phyloP scores from a whole-genome alignment of 495 filamentous ascomycete genomes.

The Podospora pseudocomata region DNA sequence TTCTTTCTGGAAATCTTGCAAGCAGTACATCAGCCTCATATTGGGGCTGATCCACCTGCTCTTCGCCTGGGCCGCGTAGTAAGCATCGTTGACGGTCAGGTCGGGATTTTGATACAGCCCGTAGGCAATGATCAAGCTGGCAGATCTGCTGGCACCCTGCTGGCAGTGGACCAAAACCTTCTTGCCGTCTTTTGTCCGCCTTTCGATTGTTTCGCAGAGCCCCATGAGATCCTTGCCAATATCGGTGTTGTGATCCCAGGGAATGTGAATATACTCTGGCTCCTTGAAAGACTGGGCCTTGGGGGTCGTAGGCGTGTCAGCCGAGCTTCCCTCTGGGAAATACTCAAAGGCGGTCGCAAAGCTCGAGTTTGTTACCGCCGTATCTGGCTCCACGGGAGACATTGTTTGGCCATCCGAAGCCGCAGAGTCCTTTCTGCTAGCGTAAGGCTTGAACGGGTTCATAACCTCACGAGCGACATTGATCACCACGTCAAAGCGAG shows the following conservation, averaged over 20 bases:
- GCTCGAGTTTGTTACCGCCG: conserved; percentile 63
- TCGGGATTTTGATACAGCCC: conserved; percentile 87
- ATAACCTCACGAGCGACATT: conserved; percentile 93
- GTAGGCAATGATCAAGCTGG: conserved; percentile 95
- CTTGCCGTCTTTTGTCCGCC: conserved; percentile 72
- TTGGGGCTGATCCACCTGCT: conserved; percentile 97
- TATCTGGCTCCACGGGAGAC: conserved; percentile 60
- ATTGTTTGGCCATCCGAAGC: conserved; percentile 21
- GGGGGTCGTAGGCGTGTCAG: conserved; percentile 55
- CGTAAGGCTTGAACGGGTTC: conserved; percentile 67
- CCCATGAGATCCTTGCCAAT: conserved; percentile 80
- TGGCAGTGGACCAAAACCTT: conserved; percentile 92
- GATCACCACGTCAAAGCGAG: conserved; percentile 84
- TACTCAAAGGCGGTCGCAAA: conserved; percentile 71
- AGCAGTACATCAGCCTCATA: conserved; percentile 95
- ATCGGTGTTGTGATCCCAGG: conserved; percentile 97
- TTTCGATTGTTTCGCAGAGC: conserved; percentile 85
- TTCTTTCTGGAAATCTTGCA: conserved; percentile 84
- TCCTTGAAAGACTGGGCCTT: conserved; percentile 49
- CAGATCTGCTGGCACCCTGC: conserved; percentile 90
- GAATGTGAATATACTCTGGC: conserved; percentile 93
- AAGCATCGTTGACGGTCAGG: conserved; percentile 87
- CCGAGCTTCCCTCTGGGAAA: conserved; percentile 33
- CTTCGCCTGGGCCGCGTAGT: conserved; percentile 80
- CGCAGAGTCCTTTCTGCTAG: conserved; percentile 28